Conservation (phyloP, 345 rosid genomes). For the Hypericum androsaemum region DNA sequence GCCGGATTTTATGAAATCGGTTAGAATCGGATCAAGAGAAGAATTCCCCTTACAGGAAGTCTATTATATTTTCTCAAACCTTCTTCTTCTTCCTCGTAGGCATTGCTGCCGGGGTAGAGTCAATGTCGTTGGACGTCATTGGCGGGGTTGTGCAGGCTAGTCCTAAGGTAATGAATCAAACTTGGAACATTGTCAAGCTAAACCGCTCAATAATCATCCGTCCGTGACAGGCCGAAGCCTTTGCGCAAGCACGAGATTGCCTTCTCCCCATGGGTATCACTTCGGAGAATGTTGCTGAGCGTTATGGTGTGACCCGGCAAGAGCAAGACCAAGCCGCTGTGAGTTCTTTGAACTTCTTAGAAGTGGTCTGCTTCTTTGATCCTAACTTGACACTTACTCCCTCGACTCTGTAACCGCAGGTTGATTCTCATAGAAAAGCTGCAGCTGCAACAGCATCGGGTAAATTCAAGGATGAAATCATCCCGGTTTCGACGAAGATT, state of each 20-base stretch:
- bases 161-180: conserved; percentile 76
- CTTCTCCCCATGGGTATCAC: conserved; percentile 97
- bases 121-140: conserved; percentile 47
- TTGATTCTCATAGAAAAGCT: conserved; percentile 90
- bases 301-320: conserved; percentile 74
- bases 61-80: no score
- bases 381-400: not conserved
- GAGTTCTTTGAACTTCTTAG: conserved; percentile 23
- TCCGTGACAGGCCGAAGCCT: conserved; percentile 51
- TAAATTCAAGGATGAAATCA: conserved; percentile 80
- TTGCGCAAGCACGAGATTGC: conserved; percentile 76
- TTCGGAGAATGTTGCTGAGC: conserved; percentile 86
- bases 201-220: no score
- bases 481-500: conserved; percentile 79
- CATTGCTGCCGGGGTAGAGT: conserved; percentile 86
- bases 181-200: no score
- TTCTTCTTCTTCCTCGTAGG: conserved; percentile 6
- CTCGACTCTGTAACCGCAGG: conserved; percentile 32
- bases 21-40: conserved; percentile 10
- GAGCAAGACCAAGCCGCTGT: conserved; percentile 99
- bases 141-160: conserved; percentile 25
- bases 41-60: no score
- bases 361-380: not conserved
- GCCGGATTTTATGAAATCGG: conserved; percentile 87
- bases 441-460: conserved; percentile 85